Base-by-base conservation (phyloP, 2,329 filamentous ascomycete genomes). In the Cryphonectria parasitica region DNA sequence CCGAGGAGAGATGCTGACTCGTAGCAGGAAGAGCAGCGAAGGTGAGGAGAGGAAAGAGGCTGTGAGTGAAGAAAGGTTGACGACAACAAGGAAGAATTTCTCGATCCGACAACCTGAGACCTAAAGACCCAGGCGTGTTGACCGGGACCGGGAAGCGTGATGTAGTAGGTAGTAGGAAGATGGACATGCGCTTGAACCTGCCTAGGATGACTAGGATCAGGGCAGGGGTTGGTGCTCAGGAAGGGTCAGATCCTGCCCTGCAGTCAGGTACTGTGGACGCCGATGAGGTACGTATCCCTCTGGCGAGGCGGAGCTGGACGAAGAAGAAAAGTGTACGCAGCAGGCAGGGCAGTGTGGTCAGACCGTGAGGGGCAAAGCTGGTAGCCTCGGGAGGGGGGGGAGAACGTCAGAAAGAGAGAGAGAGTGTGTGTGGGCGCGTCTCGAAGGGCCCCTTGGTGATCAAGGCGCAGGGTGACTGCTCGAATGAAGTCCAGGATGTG, bases 171-270 rank as follows among this genome's bases (percentile, higher is more conserved):
- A n/a, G 56, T 61, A 61, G 61, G 64, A 64, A 70, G 60, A 65
- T 70, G 65, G 64, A 68, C 69, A 28, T 70, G 64, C 56, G 60
- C 66, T 52, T 65, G 69, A 71, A 58, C 67, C 41, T 69, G 67
- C 67, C 34, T 69, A 34, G 67, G 49, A 62, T 54, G 56, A 49
- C 64, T 65, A 65, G 70, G 67, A 58, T 64, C 70, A 71, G 45
- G 70, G 69, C 70, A 67, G 62, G 70, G 70, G 70, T 71, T 43
- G 25, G 69, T 63, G 65, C 65, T 71, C 67, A 63, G 69, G 64
- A 69, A 69, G 25, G 60, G 41, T 41, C 61, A 69, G 54, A 63
- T 69, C 62, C 67, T 69, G 58, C 58, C 66, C 58, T 63, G 64
- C 43, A 69, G 64, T 66, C n/a, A 43, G 34, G 34, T 25, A 25